Base-by-base conservation (phyloP, 805 yeast species). In the Clavispora carvajalis region DNA sequence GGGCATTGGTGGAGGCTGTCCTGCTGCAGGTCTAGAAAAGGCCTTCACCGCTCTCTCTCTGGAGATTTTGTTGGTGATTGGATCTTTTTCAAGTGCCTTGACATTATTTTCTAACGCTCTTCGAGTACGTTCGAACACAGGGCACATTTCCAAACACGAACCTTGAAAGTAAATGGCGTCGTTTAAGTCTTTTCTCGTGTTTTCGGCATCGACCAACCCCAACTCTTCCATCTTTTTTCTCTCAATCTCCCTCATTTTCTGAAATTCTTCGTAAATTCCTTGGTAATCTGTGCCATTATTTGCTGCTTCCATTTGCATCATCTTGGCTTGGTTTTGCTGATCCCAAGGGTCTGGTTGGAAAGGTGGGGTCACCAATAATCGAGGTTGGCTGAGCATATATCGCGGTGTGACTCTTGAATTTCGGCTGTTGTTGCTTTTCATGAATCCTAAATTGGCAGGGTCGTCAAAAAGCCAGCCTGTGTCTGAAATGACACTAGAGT, bases 1-100 rank as follows among this genome's bases (percentile, higher is more conserved):
- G 0, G 99, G 99, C 43, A 93, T 67, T 3, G 98, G 95, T 2
- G 97, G 98, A 1, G 96, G 95, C 52, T 93, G 96, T 6, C 98
- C 99, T 0, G 98, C 97, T 13, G 95, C 96, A 0, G 99, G 97
- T 52, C 99, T 72, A 17, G 95, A 85, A 57, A 93, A 93, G 1
- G 96, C 95, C 62, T 93, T 93, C 6, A 93, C 76, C 0, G 97
- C 96, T 34, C 70, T 66, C 0, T 55, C 54, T 22, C 76, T 59
- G 0, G 86, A 72, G 5, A 88, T 82, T 46, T 66, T 73, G 3
- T 78, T 70, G 0, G 65, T 65, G 1, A 44, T 44, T 2, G 80
- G 76, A 45, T 83, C 88, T 47, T 72, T 81, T 62, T 93, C 99
- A 51, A 82, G 72, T 8, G 74, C 69, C 42, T 85, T 82, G 26